Evolutionary conservation across 352 stramenopile genomes (phyloP).

Genomic region (Globisporangium rhizosaccharum): DNA sequence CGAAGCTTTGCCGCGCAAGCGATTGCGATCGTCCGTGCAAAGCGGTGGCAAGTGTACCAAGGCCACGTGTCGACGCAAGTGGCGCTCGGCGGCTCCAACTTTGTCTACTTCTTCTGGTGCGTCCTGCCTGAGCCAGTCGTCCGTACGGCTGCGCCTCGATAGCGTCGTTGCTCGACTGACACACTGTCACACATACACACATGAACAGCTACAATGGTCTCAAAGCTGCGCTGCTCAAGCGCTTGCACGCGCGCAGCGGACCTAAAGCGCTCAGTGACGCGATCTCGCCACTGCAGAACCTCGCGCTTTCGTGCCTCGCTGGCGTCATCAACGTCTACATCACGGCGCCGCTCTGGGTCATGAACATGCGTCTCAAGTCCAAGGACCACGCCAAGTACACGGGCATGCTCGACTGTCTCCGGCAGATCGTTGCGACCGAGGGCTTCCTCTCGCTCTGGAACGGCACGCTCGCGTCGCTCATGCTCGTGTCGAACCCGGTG

Average conservation of each 20-base stretch:
- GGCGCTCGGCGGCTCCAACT: slow-evolving; percentile 74
- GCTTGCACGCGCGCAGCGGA: slow-evolving; percentile 27
- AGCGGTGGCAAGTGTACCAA: slow-evolving; percentile 73
- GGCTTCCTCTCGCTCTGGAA: slow-evolving; percentile 89
- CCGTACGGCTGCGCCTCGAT: not conserved
- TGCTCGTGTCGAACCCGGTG: slow-evolving; percentile 93
- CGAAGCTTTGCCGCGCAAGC: slow-evolving; percentile 35
- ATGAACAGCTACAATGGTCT: slow-evolving; percentile 56
- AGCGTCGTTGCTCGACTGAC: not conserved
- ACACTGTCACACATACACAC: not conserved
- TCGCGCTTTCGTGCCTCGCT: slow-evolving; percentile 57
- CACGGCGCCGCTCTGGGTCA: slow-evolving; percentile 91
- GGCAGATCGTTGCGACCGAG: slow-evolving; percentile 59
- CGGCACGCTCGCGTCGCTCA: slow-evolving; percentile 85
- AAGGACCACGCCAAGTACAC: slow-evolving; percentile 66
- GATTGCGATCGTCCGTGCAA: slow-evolving; percentile 45
- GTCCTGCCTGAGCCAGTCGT: not conserved
- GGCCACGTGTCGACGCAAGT: slow-evolving; percentile 75
- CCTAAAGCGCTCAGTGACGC: slow-evolving; percentile 21
- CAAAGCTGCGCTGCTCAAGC: slow-evolving; percentile 63
- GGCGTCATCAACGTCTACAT: slow-evolving; percentile 86
- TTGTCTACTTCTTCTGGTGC: slow-evolving; percentile 88
- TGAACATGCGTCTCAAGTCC: slow-evolving; percentile 90
- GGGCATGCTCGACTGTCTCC: slow-evolving; percentile 44
- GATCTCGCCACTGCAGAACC: slow-evolving; percentile 53